Evolutionary conservation across 2,329 filamentous ascomycete species (phyloP), one percentile per base, ranked within the genome.

Genomic region (Huntiella decipiens): DNA sequence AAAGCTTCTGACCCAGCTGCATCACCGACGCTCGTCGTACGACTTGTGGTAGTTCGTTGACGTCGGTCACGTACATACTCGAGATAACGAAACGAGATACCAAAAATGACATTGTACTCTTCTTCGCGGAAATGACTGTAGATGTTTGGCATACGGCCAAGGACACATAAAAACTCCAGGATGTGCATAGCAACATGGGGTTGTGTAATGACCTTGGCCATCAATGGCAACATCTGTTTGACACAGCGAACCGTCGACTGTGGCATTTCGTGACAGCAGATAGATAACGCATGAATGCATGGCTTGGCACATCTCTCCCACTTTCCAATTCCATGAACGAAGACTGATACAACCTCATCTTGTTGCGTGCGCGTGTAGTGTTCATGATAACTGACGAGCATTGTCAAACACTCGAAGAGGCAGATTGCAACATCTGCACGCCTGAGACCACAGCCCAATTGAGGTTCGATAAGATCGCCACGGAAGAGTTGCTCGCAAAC

Each of bases 121-220:
- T 94, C 85, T 54, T 92, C 80, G 44, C 83, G 74, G 58, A 95
- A 83, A 56, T 94, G 92, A 56, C 84, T 77, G 57, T 87, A 92
- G 1, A 95, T 70, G 50, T 84, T 74, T 7, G 83, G 84, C 48
- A 95, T 66, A 33, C 88, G 79, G 45, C 87, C 86, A 22, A 98
- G 70, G 43, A 85, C 80, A 7, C 84, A 82, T n/a, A 98, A 66
- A 56, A 98, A 96, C 57, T 98, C 91, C 43, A 98, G 68, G 50
- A 98, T 93, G 57, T 98, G 91, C 51, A 95, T 81, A 7, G 88
- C 86, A 33, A 95, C 81, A 47, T 87, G 77, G 5, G 85, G 79
- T 55, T 94, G 87, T 1, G 91, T 96, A 56, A 98, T 93, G 56
- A 95, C 92, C 54, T 87, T 84, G 1, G 87, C 81, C 83, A 98